These are phyloP conservation scores for Boeremia lycopersici DNA, from an alignment of 2,329 filamentous ascomycete species.

Conservation along the genomic window DNA sequence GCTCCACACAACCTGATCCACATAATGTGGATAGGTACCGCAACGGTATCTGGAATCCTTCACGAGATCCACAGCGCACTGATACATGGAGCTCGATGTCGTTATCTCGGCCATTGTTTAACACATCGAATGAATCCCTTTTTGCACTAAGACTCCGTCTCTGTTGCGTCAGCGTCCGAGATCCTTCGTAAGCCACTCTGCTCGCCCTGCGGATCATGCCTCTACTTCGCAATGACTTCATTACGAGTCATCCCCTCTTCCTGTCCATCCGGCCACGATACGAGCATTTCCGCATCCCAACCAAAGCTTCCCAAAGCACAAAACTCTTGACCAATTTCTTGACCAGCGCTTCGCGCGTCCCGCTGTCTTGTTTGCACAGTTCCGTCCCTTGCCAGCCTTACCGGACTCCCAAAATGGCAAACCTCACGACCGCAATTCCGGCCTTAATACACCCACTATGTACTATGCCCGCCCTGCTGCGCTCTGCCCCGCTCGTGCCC, in stretches of 20 bases:
- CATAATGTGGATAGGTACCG: not conserved
- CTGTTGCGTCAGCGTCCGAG: not conserved
- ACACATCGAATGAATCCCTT: too few relatives aligned
- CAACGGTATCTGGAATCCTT: not conserved
- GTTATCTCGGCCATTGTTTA: not conserved
- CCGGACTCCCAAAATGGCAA: slow-evolving; percentile 11
- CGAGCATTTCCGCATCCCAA: not conserved
- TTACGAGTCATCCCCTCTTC: not conserved
- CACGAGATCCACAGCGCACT: not conserved
- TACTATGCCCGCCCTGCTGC: slow-evolving; percentile 1
- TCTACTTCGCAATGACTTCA: slow-evolving; percentile 1
- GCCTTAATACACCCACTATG: not conserved
- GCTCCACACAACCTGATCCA: not conserved
- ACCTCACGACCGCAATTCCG: slow-evolving; percentile 2
- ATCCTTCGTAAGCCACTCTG: not conserved
- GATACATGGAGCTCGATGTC: not conserved
- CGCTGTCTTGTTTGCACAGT: not conserved
- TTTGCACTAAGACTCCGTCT: not conserved
- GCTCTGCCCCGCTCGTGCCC: slow-evolving; percentile 4
- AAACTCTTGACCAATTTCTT: not conserved
- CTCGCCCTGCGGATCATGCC: slow-evolving; percentile 1
- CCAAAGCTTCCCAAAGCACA: not conserved
- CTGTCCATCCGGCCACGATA: not conserved
- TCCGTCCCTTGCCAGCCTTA: not conserved
- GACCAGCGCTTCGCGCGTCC: slow-evolving; percentile 8